A percentile compares a stretch with the other conserved stretches of the same genome.
Evolutionary conservation across 805 yeast genomes (phyloP).

Genomic region (Metschnikowia similis): DNA sequence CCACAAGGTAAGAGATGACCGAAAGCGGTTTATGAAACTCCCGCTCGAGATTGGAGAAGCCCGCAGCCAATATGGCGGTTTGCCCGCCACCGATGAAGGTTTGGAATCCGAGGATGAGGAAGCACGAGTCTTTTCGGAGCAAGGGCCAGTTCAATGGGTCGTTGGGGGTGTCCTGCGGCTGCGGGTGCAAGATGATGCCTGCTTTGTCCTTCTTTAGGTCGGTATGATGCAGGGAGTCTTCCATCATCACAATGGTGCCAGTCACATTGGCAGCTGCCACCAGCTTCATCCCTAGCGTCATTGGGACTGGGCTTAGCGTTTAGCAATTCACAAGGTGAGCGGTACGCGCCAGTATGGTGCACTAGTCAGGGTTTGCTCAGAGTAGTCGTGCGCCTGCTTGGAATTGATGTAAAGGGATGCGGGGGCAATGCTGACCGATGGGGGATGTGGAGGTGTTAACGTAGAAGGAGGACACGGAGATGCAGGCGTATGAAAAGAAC

Average conservation of each 20-base stretch:
- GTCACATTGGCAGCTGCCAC: constrained; percentile 41
- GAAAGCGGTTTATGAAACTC: constrained; percentile 43
- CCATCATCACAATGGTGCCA: constrained; percentile 46
- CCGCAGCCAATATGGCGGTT: constrained; percentile 58
- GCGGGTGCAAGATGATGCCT: constrained; percentile 55
- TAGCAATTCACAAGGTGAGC: too few species aligned
- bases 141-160: constrained; percentile 67
- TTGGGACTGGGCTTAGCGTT: neutral
- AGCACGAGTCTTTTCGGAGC: constrained; percentile 53
- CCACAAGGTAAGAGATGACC: constrained; percentile 50
- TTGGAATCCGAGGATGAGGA: constrained; percentile 51
- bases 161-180: constrained; percentile 59
- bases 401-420: too few species aligned
- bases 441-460: too few species aligned
- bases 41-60: constrained; percentile 35
- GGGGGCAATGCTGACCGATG: too few species aligned
- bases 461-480: too few species aligned
- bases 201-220: constrained; percentile 41
- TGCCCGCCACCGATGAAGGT: constrained; percentile 61
- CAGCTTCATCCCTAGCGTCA: constrained; percentile 37
- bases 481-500: too few species aligned
- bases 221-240: constrained; percentile 5
- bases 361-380: too few species aligned
- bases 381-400: too few species aligned
- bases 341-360: too few species aligned